Percentiles rank a stretch among this genome's conserved stretches.
Evolutionary conservation across 345 rosid species (phyloP).

Genomic region (Ceriops tagal): DNA sequence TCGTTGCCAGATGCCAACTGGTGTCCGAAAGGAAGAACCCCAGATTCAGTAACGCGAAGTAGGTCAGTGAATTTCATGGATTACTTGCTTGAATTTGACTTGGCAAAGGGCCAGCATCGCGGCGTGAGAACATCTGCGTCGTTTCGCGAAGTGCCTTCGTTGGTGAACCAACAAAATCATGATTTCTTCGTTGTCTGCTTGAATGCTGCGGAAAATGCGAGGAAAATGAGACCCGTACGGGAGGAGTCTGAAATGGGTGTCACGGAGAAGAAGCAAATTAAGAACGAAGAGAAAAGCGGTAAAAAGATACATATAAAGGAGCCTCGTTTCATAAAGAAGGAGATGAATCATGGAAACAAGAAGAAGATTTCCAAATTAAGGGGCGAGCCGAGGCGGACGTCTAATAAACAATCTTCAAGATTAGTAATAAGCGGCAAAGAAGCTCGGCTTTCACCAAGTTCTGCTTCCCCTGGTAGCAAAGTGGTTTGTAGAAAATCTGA

Average conservation of each 20-base stretch:
- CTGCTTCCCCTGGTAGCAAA: constrained; percentile 13
- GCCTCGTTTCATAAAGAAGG: constrained; percentile 20
- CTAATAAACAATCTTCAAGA: constrained; percentile 20
- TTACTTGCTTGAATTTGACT: constrained; percentile 46
- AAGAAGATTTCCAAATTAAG: constrained; percentile 40
- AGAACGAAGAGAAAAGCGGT: constrained; percentile 10
- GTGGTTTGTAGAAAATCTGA: constrained; percentile 11
- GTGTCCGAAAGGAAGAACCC: constrained; percentile 34
- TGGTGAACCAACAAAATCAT: constrained; percentile 30
- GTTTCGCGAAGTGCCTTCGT: constrained; percentile 53
- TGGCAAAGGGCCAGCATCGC: constrained; percentile 43
- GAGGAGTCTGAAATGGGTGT: constrained; percentile 32
- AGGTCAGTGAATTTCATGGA: constrained; percentile 91
- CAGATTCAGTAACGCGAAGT: constrained; percentile 55
- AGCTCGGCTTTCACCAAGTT: constrained; percentile 15
- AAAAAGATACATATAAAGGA: constrained; percentile 15
- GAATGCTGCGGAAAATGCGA: constrained; percentile 34
- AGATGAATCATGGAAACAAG: constrained; percentile 33
- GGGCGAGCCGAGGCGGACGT: constrained; percentile 47
- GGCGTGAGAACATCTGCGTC: constrained; percentile 70
- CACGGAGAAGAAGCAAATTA: constrained; percentile 18
- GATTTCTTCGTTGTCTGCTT: constrained; percentile 46
- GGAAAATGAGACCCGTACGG: constrained; percentile 22
- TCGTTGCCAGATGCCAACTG: constrained; percentile 49
- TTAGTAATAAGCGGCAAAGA: constrained; percentile 12